Base-by-base conservation (phyloP, 2,329 filamentous ascomycete genomes). In the Aspergillus hiratsukae region DNA sequence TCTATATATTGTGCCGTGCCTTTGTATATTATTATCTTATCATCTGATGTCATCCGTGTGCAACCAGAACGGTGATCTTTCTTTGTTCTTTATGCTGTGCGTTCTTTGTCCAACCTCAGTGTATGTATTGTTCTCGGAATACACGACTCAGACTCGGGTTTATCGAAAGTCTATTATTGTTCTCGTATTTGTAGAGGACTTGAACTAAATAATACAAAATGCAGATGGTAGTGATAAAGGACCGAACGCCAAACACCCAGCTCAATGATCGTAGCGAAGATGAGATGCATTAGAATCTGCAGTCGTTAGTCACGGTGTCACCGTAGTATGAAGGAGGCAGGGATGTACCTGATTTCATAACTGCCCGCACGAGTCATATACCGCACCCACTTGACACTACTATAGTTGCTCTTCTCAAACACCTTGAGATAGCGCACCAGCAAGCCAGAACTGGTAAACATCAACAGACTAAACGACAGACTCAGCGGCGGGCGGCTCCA, bases 391-490 rank as follows among this genome's bases (percentile, higher is more conserved):
- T 99, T 99, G 50, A 99, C 94, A 70, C 91, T 96, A 61, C 90
- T 95, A 74, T 99, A 99, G 75, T 97, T 97, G 75, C 85, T 94
- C 86, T 99, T 99, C 79, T 99, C 94, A 78, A 99, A 99, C 1
- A 99, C 94, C 78, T 99, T 99, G 56, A 99, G 77, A 74, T 99
- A 99, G 51, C 95, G 81, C 56, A 99, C 94, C 62, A 99, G 72
- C 70, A 99, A 73, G 0, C 94, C 94, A 0, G 89, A 95, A 71
- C 91, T 96, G 21, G 94, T 99, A 72, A 99, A 99, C 95, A 99
- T 99, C 68, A 99, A 81, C 67, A 99, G 76, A 61, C 89, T 94
- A 70, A 99, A 99, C 75, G 86, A 94, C 74, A 99, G 78, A 75
- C 87, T 97, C 59, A 99, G 78, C 3, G 94, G 94, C 50, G 95